Conservation (phyloP, 306 rosid species). For the Bauhinia variegata region DNA sequence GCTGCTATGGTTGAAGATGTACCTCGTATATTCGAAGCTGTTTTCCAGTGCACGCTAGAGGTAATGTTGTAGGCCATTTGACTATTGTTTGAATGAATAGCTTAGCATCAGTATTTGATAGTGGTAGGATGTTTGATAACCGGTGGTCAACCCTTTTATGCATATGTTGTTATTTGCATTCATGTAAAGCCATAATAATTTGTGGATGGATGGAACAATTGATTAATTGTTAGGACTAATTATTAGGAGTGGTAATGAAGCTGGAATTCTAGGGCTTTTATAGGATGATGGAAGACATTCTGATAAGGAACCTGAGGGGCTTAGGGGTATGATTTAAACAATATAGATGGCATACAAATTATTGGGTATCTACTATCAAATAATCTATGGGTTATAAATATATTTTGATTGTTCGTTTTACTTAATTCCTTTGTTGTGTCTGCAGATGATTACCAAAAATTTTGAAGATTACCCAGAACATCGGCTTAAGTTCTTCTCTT, state of each 20-base stretch:
- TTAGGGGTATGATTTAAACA: too few species aligned
- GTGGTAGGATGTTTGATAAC: constrained; percentile 6
- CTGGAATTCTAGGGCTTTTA: too few species aligned
- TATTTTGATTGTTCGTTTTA: constrained; percentile 9
- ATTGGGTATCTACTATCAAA: constrained; percentile 7
- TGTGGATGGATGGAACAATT: too few species aligned
- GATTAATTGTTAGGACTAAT: too few species aligned
- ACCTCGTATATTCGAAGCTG: constrained; percentile 97
- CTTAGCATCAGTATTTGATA: constrained; percentile 6
- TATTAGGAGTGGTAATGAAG: too few species aligned
- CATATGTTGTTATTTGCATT: not conserved
- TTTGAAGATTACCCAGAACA: constrained; percentile 99
- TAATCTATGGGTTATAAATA: constrained; percentile 5
- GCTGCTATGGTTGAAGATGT: constrained; percentile 89
- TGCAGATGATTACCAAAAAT: constrained; percentile 91
- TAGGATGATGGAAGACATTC: too few species aligned
- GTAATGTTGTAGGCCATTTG: constrained; percentile 45
- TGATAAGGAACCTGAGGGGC: too few species aligned
- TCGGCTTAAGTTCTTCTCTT: constrained; percentile 93
- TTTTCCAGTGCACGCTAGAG: constrained; percentile 97
- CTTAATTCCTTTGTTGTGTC: constrained; percentile 7
- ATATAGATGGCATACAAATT: not conserved
- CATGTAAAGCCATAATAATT: too few species aligned
- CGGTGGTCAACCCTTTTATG: not conserved
- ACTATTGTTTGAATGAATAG: constrained; percentile 3